Evolutionary conservation across 2,329 filamentous ascomycete species (phyloP).

Genomic region (Calonectria pteridis): DNA sequence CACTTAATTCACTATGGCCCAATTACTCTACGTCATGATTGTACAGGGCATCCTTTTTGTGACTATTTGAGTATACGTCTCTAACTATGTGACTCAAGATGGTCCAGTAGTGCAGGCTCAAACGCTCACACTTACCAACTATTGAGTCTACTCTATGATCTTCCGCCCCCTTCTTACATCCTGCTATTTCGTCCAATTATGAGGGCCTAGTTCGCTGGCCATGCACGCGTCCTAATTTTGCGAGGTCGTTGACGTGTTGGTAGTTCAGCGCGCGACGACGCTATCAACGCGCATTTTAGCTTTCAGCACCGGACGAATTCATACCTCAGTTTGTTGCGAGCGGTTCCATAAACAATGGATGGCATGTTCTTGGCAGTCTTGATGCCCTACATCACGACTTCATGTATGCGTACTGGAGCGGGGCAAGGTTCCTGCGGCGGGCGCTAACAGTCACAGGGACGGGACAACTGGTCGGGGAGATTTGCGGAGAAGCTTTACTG

Average conservation of each 20-base stretch:
- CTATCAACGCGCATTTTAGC: slow-evolving; percentile 44
- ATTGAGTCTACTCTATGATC: slow-evolving; percentile 14
- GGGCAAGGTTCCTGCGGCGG: slow-evolving; percentile 24
- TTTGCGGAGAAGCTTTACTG: slow-evolving; percentile 23
- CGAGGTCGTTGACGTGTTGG: slow-evolving; percentile 48
- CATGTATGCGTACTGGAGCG: slow-evolving; percentile 50
- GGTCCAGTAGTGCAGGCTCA: slow-evolving; percentile 15
- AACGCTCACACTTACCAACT: slow-evolving; percentile 14
- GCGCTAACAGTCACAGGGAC: slow-evolving; percentile 24
- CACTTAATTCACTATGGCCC: not conserved
- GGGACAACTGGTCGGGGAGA: slow-evolving; percentile 25
- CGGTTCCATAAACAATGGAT: slow-evolving; percentile 39
- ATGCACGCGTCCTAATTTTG: slow-evolving; percentile 49
- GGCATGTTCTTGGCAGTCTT: slow-evolving; percentile 43
- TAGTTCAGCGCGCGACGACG: slow-evolving; percentile 43
- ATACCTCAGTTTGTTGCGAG: slow-evolving; percentile 45
- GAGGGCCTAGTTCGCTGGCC: slow-evolving; percentile 18
- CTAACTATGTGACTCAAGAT: slow-evolving; percentile 13
- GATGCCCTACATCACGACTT: slow-evolving; percentile 46
- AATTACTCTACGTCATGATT: not conserved
- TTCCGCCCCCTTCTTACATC: slow-evolving; percentile 13
- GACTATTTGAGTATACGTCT: not conserved
- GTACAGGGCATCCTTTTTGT: slow-evolving; percentile 22
- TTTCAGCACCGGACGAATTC: slow-evolving; percentile 49
- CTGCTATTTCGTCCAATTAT: slow-evolving; percentile 19